Conservation (phyloP, 257 asterid species). For the Lithospermum erythrorhizon region DNA sequence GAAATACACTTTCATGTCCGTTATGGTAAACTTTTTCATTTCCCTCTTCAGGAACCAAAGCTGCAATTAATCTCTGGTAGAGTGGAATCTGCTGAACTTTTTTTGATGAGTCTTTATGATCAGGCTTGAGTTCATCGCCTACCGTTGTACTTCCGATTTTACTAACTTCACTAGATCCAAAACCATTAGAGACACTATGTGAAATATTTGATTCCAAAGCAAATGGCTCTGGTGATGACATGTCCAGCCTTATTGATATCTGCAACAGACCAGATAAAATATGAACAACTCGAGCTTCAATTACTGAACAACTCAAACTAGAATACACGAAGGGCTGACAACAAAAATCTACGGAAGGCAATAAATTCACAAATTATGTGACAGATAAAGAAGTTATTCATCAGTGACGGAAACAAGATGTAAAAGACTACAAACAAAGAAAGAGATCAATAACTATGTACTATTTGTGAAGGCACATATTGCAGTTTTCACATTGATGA, state of each 20-base stretch:
- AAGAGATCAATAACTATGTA: neutral
- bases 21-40: slow-evolving; percentile 27
- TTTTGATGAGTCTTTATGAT: slow-evolving; percentile 31
- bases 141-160: slow-evolving; percentile 40
- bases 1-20: slow-evolving; percentile 35
- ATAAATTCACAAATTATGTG: no score
- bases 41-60: slow-evolving; percentile 75
- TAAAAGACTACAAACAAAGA: neutral
- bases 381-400: neutral
- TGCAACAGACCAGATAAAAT: slow-evolving; percentile 15
- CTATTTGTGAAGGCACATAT: neutral
- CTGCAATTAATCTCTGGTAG: slow-evolving; percentile 70
- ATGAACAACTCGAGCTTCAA: neutral
- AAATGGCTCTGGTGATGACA: slow-evolving; percentile 28
- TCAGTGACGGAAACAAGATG: neutral
- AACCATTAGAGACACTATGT: slow-evolving; percentile 28
- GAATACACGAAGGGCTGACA: neutral
- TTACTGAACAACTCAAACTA: slow-evolving; percentile 1
- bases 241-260: slow-evolving; percentile 37
- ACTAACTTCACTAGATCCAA: slow-evolving; percentile 32
- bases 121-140: slow-evolving; percentile 40
- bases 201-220: slow-evolving; percentile 42
- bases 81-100: slow-evolving; percentile 41
- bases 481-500: neutral
- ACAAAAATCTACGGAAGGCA: neutral